These are phyloP conservation scores for Phytophthora pseudosyringae DNA, from an alignment of 352 stramenopile species.

Conservation along the genomic window DNA sequence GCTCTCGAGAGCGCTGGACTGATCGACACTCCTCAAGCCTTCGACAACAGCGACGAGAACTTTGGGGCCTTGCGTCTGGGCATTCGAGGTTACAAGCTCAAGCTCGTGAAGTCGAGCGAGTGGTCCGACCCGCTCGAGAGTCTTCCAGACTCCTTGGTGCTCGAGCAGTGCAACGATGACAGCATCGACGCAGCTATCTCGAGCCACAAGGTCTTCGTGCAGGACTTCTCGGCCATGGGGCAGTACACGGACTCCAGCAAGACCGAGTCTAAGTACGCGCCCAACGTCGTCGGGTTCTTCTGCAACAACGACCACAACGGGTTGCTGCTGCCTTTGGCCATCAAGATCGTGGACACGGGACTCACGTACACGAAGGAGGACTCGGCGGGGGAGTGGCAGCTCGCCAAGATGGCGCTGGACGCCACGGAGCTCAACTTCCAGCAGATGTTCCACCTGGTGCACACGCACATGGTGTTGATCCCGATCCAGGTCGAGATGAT, in stretches of 20 bases:
- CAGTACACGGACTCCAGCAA: constrained; percentile 30
- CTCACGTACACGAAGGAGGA: constrained; percentile 39
- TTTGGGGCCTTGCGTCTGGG: constrained; percentile 40
- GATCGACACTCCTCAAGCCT: constrained; percentile 32
- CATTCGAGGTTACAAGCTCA: constrained; percentile 40
- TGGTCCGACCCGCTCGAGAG: constrained; percentile 26
- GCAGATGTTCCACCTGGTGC: constrained; percentile 35
- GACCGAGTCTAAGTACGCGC: constrained; percentile 35
- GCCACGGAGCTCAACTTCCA: constrained; percentile 41
- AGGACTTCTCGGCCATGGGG: constrained; percentile 32
- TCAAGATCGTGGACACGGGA: constrained; percentile 36
- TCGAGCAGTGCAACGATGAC: constrained; percentile 22
- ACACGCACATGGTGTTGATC: constrained; percentile 39
- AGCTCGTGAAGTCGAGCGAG: constrained; percentile 26
- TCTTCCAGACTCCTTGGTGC: constrained; percentile 16
- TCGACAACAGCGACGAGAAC: constrained; percentile 42
- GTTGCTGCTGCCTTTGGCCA: constrained; percentile 39
- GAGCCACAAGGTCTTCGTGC: constrained; percentile 33
- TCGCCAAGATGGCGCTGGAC: constrained; percentile 52
- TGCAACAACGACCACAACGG: constrained; percentile 30
- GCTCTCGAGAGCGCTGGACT: constrained; percentile 26
- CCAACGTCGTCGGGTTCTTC: constrained; percentile 46
- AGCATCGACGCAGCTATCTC: constrained; percentile 22
- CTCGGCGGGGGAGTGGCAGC: constrained; percentile 35
- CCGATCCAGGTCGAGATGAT: constrained; percentile 56